Conservation (phyloP, 768 basidiomycete species). For the Lyophyllum semitale region DNA sequence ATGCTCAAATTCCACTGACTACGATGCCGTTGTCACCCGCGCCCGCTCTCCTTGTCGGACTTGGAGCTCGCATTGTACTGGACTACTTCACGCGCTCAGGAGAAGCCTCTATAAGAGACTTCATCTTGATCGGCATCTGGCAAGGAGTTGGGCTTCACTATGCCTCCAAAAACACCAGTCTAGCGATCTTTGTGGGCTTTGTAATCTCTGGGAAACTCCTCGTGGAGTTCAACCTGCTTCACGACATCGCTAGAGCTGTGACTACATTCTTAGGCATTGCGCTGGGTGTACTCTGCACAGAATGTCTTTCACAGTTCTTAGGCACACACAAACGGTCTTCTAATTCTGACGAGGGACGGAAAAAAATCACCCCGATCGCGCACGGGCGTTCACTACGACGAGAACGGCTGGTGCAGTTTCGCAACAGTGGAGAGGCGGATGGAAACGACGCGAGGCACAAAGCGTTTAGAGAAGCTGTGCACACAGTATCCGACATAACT, state of each 20-base stretch:
- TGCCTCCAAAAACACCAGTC: constrained; percentile 54
- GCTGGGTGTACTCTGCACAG: constrained; percentile 70
- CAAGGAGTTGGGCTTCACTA: constrained; percentile 77
- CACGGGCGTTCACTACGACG: constrained; percentile 23
- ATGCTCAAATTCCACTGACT: constrained; percentile 16
- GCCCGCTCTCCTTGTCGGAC: constrained; percentile 70
- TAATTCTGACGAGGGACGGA: constrained; percentile 33
- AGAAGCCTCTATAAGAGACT: constrained; percentile 54
- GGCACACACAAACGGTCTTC: constrained; percentile 43
- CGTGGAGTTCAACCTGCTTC: constrained; percentile 57
- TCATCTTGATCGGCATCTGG: constrained; percentile 70
- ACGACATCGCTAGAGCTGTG: constrained; percentile 56
- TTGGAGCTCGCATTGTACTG: constrained; percentile 71
- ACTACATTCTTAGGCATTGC: constrained; percentile 67
- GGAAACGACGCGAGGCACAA: constrained; percentile 29
- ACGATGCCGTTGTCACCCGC: constrained; percentile 50
- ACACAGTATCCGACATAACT: constrained; percentile 55
- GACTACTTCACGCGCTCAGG: constrained; percentile 54
- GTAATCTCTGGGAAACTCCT: constrained; percentile 63
- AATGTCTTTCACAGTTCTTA: constrained; percentile 67
- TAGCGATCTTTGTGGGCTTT: constrained; percentile 57
- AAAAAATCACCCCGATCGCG: constrained; percentile 23
- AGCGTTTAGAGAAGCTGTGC: constrained; percentile 22
- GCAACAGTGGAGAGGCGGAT: constrained; percentile 39
- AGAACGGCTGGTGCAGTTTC: constrained; percentile 50